A percentile compares a stretch with the other conserved stretches of the same genome.
Evolutionary conservation across 495 filamentous ascomycete genomes (phyloP).

Genomic region (Neurospora sp.): DNA sequence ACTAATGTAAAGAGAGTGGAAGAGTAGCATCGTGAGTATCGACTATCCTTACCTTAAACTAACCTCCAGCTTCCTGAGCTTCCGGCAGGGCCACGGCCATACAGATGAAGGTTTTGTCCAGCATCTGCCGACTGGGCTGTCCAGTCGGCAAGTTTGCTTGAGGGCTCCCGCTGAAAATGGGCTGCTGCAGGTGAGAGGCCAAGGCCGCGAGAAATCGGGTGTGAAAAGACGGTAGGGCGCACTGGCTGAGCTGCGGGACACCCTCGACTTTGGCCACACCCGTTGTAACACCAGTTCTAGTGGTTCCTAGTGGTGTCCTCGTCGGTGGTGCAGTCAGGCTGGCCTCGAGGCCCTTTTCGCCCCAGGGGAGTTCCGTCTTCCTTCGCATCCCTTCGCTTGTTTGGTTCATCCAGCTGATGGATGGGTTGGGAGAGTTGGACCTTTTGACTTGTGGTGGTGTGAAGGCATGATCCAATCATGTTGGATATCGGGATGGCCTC

Average conservation of each 20-base stretch:
- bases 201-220: not conserved
- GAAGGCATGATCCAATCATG: not conserved
- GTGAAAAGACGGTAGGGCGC: not conserved
- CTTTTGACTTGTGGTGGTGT: not conserved
- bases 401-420: not conserved
- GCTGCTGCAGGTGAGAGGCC: not conserved
- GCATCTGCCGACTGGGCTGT: not conserved
- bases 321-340: not conserved
- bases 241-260: not conserved
- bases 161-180: not conserved
- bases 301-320: not conserved
- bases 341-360: not conserved
- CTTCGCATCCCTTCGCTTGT: not conserved
- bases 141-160: not conserved
- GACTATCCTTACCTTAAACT: not conserved
- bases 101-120: not conserved
- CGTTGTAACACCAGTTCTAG: not conserved
- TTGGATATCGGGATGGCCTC: not conserved
- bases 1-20: not conserved
- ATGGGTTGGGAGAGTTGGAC: not conserved
- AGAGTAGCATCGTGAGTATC: not conserved
- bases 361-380: not conserved
- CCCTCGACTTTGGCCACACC: not conserved
- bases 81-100: not conserved
- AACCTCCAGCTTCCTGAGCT: not conserved